Percentiles rank a stretch among this genome's conserved stretches.
Conservation (phyloP, 768 basidiomycete genomes). For the Mycena vitilis region DNA sequence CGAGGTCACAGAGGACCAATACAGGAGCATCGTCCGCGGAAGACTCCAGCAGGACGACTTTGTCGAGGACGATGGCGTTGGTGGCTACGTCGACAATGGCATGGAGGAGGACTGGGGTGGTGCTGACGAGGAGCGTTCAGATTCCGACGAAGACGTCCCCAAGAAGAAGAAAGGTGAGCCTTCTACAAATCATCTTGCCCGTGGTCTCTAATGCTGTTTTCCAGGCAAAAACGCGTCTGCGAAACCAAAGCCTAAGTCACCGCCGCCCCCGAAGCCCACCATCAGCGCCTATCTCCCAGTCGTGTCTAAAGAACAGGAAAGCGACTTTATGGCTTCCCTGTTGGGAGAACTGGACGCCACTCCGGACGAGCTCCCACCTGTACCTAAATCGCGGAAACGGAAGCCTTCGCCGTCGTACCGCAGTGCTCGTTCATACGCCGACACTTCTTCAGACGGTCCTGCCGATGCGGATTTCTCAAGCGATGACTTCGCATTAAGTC, state of each 20-base stretch:
- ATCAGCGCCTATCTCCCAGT: constrained; percentile 86
- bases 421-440: constrained; percentile 47
- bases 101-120: constrained; percentile 90
- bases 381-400: constrained; percentile 66
- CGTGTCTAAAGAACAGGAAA: constrained; percentile 82
- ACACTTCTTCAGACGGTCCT: constrained; percentile 62
- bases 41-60: constrained; percentile 92
- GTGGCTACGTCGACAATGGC: constrained; percentile 95
- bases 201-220: constrained; percentile 17
- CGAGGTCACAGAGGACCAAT: constrained; percentile 90
- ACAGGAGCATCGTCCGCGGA: constrained; percentile 84
- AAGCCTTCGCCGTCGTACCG: constrained; percentile 68
- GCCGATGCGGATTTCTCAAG: constrained; percentile 57
- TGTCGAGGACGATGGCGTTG: constrained; percentile 92
- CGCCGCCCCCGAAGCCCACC: constrained; percentile 63
- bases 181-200: constrained; percentile 9
- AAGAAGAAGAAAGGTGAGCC: constrained; percentile 57
- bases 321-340: constrained; percentile 88
- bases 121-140: constrained; percentile 65
- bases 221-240: constrained; percentile 56
- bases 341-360: constrained; percentile 76
- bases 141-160: constrained; percentile 65
- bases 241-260: constrained; percentile 62
- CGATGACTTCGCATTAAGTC: constrained; percentile 75
- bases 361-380: constrained; percentile 47